phyloP scores from a whole-genome alignment of 805 yeast genomes.

The Zygotorulaspora chibaensis region DNA sequence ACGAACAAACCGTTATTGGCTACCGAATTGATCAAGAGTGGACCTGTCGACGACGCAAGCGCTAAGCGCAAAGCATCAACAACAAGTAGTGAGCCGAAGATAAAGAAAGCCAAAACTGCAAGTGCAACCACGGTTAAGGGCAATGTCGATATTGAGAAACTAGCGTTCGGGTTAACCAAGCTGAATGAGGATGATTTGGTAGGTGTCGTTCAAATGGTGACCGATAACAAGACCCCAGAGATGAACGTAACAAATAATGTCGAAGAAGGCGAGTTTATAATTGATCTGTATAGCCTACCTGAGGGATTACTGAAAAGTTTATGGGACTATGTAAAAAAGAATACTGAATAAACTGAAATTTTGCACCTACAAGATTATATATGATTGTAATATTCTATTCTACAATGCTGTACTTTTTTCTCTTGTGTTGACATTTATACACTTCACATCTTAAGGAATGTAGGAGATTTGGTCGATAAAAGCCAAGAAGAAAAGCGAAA shows the following conservation, averaged over 20 bases:
- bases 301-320: slow-evolving; percentile 85
- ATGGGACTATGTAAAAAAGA: slow-evolving; percentile 89
- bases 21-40: slow-evolving; percentile 71
- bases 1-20: slow-evolving; percentile 67
- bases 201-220: slow-evolving; percentile 95
- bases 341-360: slow-evolving; percentile 34
- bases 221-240: slow-evolving; percentile 90
- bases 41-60: slow-evolving; percentile 62
- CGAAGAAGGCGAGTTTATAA: slow-evolving; percentile 94
- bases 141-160: slow-evolving; percentile 77
- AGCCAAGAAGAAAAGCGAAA: background rate
- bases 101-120: slow-evolving; percentile 48
- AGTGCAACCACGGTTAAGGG: slow-evolving; percentile 54
- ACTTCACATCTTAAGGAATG: too few relatives aligned
- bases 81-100: slow-evolving; percentile 36
- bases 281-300: slow-evolving; percentile 91
- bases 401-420: background rate
- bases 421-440: background rate
- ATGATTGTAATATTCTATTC: background rate
- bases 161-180: slow-evolving; percentile 86
- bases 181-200: slow-evolving; percentile 87
- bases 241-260: slow-evolving; percentile 95
- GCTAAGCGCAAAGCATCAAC: slow-evolving; percentile 29
- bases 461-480: too few relatives aligned
- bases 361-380: background rate